Evolutionary conservation across 1,284 basidiomycete genomes (phyloP).

Genomic region (Pascua guehoae): DNA sequence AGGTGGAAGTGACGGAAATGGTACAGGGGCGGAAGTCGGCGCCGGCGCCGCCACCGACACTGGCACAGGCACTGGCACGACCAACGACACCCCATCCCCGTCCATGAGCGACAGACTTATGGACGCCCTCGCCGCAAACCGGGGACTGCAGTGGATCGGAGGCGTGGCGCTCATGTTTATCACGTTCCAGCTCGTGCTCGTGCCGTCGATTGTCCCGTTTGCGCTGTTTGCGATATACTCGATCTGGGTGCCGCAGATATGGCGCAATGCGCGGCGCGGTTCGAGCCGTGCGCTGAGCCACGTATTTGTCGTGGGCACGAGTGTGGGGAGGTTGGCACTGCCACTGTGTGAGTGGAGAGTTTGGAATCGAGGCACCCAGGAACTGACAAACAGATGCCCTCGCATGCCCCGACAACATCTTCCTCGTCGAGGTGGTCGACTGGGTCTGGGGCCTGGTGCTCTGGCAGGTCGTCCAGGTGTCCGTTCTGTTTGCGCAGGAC

Average conservation of each 20-base stretch:
- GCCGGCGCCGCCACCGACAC: neutral
- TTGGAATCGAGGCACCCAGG: neutral
- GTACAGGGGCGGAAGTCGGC: neutral
- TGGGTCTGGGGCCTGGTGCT: constrained; percentile 65
- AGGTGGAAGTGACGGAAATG: neutral
- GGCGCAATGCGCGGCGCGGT: constrained; percentile 67
- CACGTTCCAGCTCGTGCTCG: constrained; percentile 67
- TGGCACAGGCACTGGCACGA: neutral
- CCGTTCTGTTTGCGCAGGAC: constrained; percentile 69
- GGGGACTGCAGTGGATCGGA: constrained; percentile 4
- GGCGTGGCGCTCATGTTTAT: constrained; percentile 59
- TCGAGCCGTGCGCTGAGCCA: constrained; percentile 64
- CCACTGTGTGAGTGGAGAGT: constrained; percentile 59
- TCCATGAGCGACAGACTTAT: constrained; percentile 13
- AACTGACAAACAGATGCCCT: constrained; percentile 62
- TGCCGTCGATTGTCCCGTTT: constrained; percentile 65
- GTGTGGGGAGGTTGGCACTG: constrained; percentile 64
- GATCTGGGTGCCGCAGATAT: constrained; percentile 78
- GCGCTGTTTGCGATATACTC: constrained; percentile 70
- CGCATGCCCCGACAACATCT: constrained; percentile 75
- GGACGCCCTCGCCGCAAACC: constrained; percentile 10
- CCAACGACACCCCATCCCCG: neutral
- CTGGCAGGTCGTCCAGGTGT: constrained; percentile 64
- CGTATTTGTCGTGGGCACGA: constrained; percentile 75
- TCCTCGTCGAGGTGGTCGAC: constrained; percentile 64